Evolutionary conservation across 106 monocot genomes (phyloP).

Genomic region (Dendrobium huoshanense): DNA sequence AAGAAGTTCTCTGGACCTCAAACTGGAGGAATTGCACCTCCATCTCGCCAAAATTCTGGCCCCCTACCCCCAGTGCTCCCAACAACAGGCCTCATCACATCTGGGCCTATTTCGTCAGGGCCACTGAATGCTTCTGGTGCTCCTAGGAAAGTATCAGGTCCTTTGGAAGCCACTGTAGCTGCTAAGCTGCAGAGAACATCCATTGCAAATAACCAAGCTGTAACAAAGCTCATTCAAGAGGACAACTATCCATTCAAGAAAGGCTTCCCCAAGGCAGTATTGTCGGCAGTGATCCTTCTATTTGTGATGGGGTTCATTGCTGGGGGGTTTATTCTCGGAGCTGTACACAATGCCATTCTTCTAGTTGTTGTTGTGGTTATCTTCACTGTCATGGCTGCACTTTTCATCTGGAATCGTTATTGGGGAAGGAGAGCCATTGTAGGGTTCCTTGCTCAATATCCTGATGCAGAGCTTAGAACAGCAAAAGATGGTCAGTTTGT

Average conservation of each 20-base stretch:
- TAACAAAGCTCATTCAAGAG: constrained; percentile 26
- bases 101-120: constrained; percentile 31
- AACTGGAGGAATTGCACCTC: constrained; percentile 12
- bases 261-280: constrained; percentile 24
- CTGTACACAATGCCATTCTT: constrained; percentile 43
- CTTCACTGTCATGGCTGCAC: constrained; percentile 15
- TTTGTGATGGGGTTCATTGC: constrained; percentile 43
- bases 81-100: constrained; percentile 39
- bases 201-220: constrained; percentile 27
- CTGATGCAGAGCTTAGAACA: constrained; percentile 36
- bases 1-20: constrained; percentile 35
- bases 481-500: constrained; percentile 45
- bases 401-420: constrained; percentile 35
- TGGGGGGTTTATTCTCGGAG: constrained; percentile 40
- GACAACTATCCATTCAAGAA: constrained; percentile 28
- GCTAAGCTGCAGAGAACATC: constrained; percentile 15
- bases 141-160: constrained; percentile 27
- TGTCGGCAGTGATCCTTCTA: constrained; percentile 28
- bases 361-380: constrained; percentile 27
- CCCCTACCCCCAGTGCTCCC: constrained; percentile 29
- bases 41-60: constrained; percentile 27
- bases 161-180: constrained; percentile 21
- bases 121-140: constrained; percentile 28
- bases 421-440: constrained; percentile 33
- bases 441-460: constrained; percentile 22